These are phyloP conservation scores for Paecilomyces sp. DNA, from an alignment of 2,329 filamentous ascomycete genomes.

Conservation along the genomic window DNA sequence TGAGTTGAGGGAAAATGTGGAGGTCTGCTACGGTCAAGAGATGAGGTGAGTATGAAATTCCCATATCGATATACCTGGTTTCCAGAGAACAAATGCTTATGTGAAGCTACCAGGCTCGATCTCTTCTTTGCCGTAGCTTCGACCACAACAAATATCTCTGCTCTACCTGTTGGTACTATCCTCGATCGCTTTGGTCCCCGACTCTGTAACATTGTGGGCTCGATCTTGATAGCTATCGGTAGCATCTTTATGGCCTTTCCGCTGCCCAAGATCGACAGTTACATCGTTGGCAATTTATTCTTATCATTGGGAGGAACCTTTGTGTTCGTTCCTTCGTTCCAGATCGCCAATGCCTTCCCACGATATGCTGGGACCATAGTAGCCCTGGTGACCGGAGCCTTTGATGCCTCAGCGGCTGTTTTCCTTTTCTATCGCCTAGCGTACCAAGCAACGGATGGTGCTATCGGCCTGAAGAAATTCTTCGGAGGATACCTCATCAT, in stretches of 20 bases:
- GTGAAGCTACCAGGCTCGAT: constrained; percentile 51
- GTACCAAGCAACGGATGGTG: constrained; percentile 50
- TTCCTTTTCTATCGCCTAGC: constrained; percentile 68
- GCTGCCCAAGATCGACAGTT: constrained; percentile 60
- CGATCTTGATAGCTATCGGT: constrained; percentile 59
- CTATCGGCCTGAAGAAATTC: constrained; percentile 51
- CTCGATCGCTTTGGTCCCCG: constrained; percentile 78
- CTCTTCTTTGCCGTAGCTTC: constrained; percentile 89
- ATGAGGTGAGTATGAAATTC: constrained; percentile 30
- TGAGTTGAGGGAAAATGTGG: constrained; percentile 40
- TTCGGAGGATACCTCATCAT: constrained; percentile 69
- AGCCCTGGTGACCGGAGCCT: constrained; percentile 71
- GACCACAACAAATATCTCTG: constrained; percentile 79
- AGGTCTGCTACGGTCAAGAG: constrained; percentile 52
- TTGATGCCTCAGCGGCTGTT: constrained; percentile 72
- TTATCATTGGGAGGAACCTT: constrained; percentile 72
- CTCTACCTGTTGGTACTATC: constrained; percentile 75
- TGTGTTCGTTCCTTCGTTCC: constrained; percentile 73
- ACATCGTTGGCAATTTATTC: constrained; percentile 66
- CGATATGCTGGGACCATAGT: constrained; percentile 67
- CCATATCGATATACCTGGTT: not conserved
- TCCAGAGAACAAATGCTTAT: constrained; percentile 2
- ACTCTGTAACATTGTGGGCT: constrained; percentile 64
- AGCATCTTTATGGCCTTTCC: constrained; percentile 60
- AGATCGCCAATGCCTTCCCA: constrained; percentile 76